Conservation (phyloP, 2,329 filamentous ascomycete genomes). For the Coleophoma eucalyptorum region DNA sequence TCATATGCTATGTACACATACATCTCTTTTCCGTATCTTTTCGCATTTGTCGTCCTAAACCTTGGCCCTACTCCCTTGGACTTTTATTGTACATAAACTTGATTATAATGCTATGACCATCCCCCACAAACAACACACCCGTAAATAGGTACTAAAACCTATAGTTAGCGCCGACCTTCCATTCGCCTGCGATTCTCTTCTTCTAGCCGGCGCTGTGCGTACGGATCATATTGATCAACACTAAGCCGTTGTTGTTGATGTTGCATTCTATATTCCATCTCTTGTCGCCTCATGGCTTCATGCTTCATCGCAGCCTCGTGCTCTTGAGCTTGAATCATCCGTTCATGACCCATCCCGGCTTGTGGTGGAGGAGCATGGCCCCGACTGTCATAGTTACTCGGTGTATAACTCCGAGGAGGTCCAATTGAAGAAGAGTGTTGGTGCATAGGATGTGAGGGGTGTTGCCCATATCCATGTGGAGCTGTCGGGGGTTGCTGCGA, state of each 20-base stretch:
- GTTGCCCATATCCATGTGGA: constrained; percentile 41
- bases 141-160: too few species aligned
- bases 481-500: constrained; percentile 32
- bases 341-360: background rate
- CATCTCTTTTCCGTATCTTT: too few species aligned
- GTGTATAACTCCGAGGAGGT: constrained; percentile 23
- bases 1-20: too few species aligned
- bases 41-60: too few species aligned
- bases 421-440: constrained; percentile 41
- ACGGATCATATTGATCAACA: constrained; percentile 11
- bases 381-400: constrained; percentile 21
- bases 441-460: constrained; percentile 39
- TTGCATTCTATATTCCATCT: constrained; percentile 18
- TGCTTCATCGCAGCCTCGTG: constrained; percentile 8
- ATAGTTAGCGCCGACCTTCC: background rate
- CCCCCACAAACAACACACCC: too few species aligned
- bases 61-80: too few species aligned
- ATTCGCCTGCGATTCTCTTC: constrained; percentile 1
- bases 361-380: constrained; percentile 37
- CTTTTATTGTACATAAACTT: too few species aligned
- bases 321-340: constrained; percentile 24
- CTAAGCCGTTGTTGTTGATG: constrained; percentile 5
- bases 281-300: constrained; percentile 19
- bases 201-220: constrained; percentile 9
- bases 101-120: too few species aligned